Base-by-base conservation (phyloP, 2,329 filamentous ascomycete species). In the Trichoderma sp. region DNA sequence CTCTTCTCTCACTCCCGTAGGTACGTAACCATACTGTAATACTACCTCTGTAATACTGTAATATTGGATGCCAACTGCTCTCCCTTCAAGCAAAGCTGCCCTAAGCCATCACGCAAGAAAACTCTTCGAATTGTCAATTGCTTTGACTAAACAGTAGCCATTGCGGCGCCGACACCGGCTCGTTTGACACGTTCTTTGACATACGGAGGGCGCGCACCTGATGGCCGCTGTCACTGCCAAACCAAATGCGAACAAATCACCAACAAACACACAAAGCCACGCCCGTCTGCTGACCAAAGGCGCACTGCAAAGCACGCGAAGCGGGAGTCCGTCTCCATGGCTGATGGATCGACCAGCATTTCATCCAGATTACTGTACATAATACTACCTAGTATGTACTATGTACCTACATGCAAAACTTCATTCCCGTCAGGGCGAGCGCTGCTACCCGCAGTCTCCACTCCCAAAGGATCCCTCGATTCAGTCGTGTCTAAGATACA, bases 261-360 rank as follows among this genome's bases (percentile, higher is more conserved):
- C 59, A 50, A 25, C 13, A 3, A 32, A 27, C 59, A 48, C 42
- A 12, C 42, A 48, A 63, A 63, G 59, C 59, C 59, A 39, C 45
- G 19, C 32, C 59, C 53, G 59, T 50, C 59, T 53, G 59, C 59
- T 63, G 59, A 63, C 59, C 50, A 53, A 37, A 53, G 32, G 45
- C 25, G 17, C 59, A 37, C 32, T 15, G 12, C 32, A 34, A 35
- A 35, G 32, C 42, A 60, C 39, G 39, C 57, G 57, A 48, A 42
- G 58, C 59, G 59, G 59, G 19, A 37, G 57, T 60, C 59, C 59
- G 42, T 32, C 59, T 63, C 59, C 59, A 42, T 63, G 34, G 32
- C n/a, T 35, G 32, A 56, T 35, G 32, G 37, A 32, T 19, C n/a
- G 32, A 34, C 52, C 39, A 63, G 27, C 32, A 29, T 29, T 25